Base-by-base conservation (phyloP, 1,139 yeast genomes). In the Candida frijolesensis region DNA sequence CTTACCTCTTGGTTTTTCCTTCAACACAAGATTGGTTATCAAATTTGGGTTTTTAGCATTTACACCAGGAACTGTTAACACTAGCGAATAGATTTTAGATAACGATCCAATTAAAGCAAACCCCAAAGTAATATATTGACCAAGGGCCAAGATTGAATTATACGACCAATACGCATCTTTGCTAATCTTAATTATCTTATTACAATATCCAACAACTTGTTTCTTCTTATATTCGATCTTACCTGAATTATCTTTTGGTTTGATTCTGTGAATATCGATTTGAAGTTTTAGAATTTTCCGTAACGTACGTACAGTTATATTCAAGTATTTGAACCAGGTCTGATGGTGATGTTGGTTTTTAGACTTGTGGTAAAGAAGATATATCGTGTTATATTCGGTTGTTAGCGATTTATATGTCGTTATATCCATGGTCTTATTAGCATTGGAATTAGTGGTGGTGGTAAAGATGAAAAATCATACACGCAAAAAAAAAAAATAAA, bases 41-140 rank as follows among this genome's bases (percentile, higher is more conserved):
- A 38, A 22, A 11, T 22, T n/a, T 22, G 30, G 30, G n/a, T 38
- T 38, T 9, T 19, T 19, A 12, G 18, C 42, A 38, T 38, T 42
- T 29, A 50, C 55, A 15, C 51, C 53, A 1, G 62, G 62, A 10
- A 63, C 62, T 30, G 67, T 59, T 6, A 61, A 59, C 40, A 79
- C 64, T 40, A 75, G 46, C 1, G 55, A 54, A 55, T 74, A 66
- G 3, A 89, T 60, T 52, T 76, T 74, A 1, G 89, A 78, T 41
- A 83, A 57, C 19, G 72, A 52, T 0, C 89, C 96, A 4, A 89
- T 60, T 45, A 90, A 65, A 0, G 88, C 82, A 55, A 91, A 76
- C 1, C 96, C 97, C 12, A 90, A 66, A 2, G 86, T 78, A 6
- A 89, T 76, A 61, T 85, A 91, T 62, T 91, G 96, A 0, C 94